phyloP scores from a whole-genome alignment of 78 protist genomes.

The Dictyostelium brefeldianum region DNA sequence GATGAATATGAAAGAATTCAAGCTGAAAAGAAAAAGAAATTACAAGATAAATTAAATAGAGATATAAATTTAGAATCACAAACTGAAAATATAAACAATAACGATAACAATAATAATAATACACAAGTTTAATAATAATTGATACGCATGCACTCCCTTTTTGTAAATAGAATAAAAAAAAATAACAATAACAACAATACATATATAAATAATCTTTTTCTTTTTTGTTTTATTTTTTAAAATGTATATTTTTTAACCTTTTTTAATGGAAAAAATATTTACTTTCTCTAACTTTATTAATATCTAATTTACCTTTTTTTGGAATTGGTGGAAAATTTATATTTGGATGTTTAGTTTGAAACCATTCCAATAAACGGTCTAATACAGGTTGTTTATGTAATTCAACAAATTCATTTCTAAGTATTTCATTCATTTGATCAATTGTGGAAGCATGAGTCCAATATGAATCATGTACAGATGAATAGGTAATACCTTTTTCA shows the following conservation, averaged over 20 bases:
- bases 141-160: background rate
- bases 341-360: constrained; percentile 27
- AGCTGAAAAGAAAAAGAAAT: constrained; percentile 28
- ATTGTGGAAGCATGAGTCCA: constrained; percentile 95
- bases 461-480: constrained; percentile 97
- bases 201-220: background rate
- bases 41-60: background rate
- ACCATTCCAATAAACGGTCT: constrained; percentile 56
- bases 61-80: background rate
- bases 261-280: constrained; percentile 88
- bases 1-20: constrained; percentile 61
- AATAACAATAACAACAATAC: background rate
- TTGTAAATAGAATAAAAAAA: background rate
- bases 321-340: constrained; percentile 85
- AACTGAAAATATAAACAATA: background rate
- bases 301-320: constrained; percentile 80
- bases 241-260: background rate
- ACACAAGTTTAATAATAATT: background rate
- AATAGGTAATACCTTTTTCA: constrained; percentile 77
- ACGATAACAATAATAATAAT: background rate
- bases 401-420: constrained; percentile 90
- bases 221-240: background rate
- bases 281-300: constrained; percentile 69
- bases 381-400: constrained; percentile 86
- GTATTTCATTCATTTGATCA: constrained; percentile 63